Evolutionary conservation across 495 filamentous ascomycete genomes (phyloP).

Genomic region (Corynascus novoguineensis): DNA sequence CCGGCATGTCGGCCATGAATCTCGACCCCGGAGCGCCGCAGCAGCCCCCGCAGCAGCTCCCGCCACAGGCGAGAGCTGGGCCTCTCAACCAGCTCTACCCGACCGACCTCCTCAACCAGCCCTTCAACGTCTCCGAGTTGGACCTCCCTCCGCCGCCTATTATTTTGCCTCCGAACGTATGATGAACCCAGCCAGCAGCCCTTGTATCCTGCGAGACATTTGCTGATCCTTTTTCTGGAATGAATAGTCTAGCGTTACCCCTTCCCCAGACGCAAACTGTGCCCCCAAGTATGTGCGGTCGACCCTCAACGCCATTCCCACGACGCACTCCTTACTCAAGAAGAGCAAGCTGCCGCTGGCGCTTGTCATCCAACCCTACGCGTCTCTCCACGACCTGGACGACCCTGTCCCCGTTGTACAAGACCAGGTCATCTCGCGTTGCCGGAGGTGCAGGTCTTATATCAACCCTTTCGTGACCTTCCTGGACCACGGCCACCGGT

Average conservation of each 20-base stretch:
- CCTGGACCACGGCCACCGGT: slow-evolving; percentile 92
- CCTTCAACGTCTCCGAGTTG: slow-evolving; percentile 88
- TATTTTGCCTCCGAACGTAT: slow-evolving; percentile 84
- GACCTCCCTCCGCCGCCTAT: slow-evolving; percentile 90
- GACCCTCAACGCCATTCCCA: slow-evolving; percentile 87
- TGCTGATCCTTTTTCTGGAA: slow-evolving; percentile 34
- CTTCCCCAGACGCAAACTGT: slow-evolving; percentile 88
- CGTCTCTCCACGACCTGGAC: slow-evolving; percentile 83
- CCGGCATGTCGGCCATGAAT: slow-evolving; percentile 78
- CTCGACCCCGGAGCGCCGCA: slow-evolving; percentile 52
- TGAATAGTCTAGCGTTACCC: slow-evolving; percentile 77
- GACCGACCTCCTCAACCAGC: slow-evolving; percentile 83
- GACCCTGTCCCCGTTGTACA: slow-evolving; percentile 87
- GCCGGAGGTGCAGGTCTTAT: slow-evolving; percentile 89
- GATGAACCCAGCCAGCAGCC: slow-evolving; percentile 28
- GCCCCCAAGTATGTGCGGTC: slow-evolving; percentile 92
- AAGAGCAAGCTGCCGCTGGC: slow-evolving; percentile 95
- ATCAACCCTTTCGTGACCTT: slow-evolving; percentile 98
- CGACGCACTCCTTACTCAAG: slow-evolving; percentile 84
- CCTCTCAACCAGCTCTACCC: slow-evolving; percentile 84
- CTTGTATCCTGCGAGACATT: not conserved
- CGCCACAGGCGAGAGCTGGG: slow-evolving; percentile 47
- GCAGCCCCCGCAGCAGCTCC: slow-evolving; percentile 49
- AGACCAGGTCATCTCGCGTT: slow-evolving; percentile 95
- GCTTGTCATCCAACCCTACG: slow-evolving; percentile 92